A percentile compares a stretch with the other conserved stretches of the same genome.
These are phyloP conservation scores for Exophiala viscosa DNA, from an alignment of 2,329 filamentous ascomycete genomes.

Conservation along the genomic window DNA sequence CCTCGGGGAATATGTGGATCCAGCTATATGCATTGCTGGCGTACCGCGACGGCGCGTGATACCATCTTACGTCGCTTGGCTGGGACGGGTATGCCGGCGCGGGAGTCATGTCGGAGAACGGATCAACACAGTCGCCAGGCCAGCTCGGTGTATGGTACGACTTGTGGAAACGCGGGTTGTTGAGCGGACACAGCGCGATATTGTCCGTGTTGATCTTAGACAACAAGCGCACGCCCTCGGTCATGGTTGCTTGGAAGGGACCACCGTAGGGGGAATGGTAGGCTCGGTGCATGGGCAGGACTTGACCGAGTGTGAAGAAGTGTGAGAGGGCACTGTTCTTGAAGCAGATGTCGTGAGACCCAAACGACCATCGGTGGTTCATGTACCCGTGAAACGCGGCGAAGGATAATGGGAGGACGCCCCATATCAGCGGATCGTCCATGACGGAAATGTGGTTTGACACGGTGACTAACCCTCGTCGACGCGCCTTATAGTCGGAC, in stretches of 20 bases:
- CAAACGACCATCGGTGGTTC: slow-evolving; percentile 83
- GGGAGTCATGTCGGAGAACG: slow-evolving; percentile 45
- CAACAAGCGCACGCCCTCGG: slow-evolving; percentile 78
- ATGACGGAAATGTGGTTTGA: slow-evolving; percentile 88
- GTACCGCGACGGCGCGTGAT: slow-evolving; percentile 69
- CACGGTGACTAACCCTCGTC: slow-evolving; percentile 83
- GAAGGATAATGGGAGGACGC: slow-evolving; percentile 73
- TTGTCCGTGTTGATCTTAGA: slow-evolving; percentile 52
- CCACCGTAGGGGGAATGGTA: slow-evolving; percentile 77
- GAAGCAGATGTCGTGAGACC: slow-evolving; percentile 94
- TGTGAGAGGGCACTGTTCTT: slow-evolving; percentile 64
- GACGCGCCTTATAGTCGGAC: slow-evolving; percentile 60
- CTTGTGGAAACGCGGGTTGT: slow-evolving; percentile 16
- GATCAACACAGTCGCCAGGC: slow-evolving; percentile 48
- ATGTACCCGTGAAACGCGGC: slow-evolving; percentile 59
- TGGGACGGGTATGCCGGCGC: slow-evolving; percentile 38
- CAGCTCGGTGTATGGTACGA: slow-evolving; percentile 47
- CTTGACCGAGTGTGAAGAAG: slow-evolving; percentile 88
- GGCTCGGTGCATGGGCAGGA: slow-evolving; percentile 79
- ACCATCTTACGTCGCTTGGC: slow-evolving; percentile 63
- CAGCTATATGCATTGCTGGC: slow-evolving; percentile 68
- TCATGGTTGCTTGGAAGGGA: slow-evolving; percentile 83
- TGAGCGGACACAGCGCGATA: slow-evolving; percentile 19
- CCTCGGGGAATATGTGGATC: slow-evolving; percentile 96
- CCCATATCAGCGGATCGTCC: slow-evolving; percentile 94